Percentiles rank a stretch among this genome's conserved stretches.
These are phyloP conservation scores for Mesembryanthemum crystallinum DNA, from an alignment of 148 eudicot species.

Conservation along the genomic window DNA sequence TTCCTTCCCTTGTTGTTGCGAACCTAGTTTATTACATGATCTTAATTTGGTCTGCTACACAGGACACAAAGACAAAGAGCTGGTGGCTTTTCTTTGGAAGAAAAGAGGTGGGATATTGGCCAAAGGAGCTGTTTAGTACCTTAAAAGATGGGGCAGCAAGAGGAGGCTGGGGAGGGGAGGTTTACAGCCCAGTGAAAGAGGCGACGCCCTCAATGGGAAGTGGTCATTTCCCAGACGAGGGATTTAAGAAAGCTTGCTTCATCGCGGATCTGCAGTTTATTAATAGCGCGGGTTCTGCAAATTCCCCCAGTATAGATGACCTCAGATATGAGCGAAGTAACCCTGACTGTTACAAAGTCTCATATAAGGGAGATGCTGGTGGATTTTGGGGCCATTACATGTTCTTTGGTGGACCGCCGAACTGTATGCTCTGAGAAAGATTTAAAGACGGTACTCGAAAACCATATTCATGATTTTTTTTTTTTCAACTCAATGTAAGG, in stretches of 20 bases:
- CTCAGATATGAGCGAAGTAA: neutral
- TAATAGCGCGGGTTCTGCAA: neutral
- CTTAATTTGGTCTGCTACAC: neutral
- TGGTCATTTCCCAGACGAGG: slow-evolving; percentile 6
- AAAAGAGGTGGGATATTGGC: slow-evolving; percentile 25
- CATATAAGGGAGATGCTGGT: neutral
- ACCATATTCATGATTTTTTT: too few relatives aligned
- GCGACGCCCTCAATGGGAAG: slow-evolving; percentile 17
- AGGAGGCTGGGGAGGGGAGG: slow-evolving; percentile 30
- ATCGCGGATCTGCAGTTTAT: neutral
- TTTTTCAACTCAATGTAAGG: too few relatives aligned
- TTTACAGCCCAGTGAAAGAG: neutral
- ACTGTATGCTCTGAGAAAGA: neutral
- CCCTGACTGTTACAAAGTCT: slow-evolving; percentile 2
- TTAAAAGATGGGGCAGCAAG: slow-evolving; percentile 3
- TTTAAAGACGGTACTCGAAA: too few relatives aligned
- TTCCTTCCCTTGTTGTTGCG: too few relatives aligned
- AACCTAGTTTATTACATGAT: too few relatives aligned
- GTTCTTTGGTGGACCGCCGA: slow-evolving; percentile 22
- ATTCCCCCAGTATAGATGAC: neutral
- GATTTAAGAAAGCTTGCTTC: neutral
- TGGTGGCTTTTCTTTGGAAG: slow-evolving; percentile 16
- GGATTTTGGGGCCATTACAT: neutral
- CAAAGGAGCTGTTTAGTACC: slow-evolving; percentile 8
- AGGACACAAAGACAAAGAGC: slow-evolving; percentile 6